A percentile compares a stretch with the other conserved stretches of the same genome.
Evolutionary conservation across 2,329 filamentous ascomycete genomes (phyloP).

Genomic region (Lasiodiplodia sp.): DNA sequence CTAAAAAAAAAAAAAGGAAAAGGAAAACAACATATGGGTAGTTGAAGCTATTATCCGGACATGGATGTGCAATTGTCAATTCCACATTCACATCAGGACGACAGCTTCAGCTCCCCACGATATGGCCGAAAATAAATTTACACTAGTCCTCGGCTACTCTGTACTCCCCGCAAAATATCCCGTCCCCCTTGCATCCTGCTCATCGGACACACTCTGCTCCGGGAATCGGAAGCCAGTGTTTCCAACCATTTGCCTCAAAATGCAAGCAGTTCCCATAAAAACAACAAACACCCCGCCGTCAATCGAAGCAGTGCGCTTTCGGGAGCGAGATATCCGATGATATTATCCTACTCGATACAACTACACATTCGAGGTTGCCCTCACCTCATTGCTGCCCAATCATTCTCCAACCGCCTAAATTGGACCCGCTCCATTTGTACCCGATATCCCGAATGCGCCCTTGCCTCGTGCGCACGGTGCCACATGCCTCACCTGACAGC

Average conservation of each 20-base stretch:
- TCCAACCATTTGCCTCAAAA: not conserved
- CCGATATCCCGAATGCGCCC: conserved; percentile 15
- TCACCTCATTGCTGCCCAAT: conserved; percentile 3
- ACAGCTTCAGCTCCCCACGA: too few relatives aligned
- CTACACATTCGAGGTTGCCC: not conserved
- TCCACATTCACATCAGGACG: too few relatives aligned
- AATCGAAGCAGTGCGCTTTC: not conserved
- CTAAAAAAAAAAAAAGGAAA: too few relatives aligned
- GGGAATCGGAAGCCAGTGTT: not conserved
- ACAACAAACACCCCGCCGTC: not conserved
- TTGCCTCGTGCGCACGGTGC: conserved; percentile 10
- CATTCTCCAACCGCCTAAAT: not conserved
- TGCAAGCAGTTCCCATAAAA: not conserved
- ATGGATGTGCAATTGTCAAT: too few relatives aligned
- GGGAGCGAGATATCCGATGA: not conserved
- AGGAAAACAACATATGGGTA: too few relatives aligned
- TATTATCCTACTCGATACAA: conserved; percentile 9
- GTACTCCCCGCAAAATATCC: too few relatives aligned
- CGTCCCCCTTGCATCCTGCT: not conserved
- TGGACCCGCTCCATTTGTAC: not conserved
- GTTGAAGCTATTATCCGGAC: too few relatives aligned
- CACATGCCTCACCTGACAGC: not conserved
- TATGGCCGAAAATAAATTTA: too few relatives aligned
- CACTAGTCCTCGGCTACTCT: too few relatives aligned
- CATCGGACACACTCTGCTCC: not conserved